Evolutionary conservation across 139 green algal species (phyloP).

Genomic region (Bryopsis sp.): DNA sequence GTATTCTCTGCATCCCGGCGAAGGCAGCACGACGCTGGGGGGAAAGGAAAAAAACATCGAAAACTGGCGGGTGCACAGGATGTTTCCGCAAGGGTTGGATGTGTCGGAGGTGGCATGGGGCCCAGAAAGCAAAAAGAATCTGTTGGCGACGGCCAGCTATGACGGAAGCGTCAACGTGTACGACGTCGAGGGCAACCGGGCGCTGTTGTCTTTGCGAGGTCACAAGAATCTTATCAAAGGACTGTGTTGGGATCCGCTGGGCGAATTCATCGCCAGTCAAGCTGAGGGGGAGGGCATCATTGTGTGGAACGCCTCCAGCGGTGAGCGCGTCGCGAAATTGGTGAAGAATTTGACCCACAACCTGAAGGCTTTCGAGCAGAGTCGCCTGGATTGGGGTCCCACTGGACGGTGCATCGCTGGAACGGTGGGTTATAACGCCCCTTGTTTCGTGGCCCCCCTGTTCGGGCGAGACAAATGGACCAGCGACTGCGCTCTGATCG

Average conservation of each 20-base stretch:
- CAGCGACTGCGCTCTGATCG: slow-evolving; percentile 11
- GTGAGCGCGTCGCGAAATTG: slow-evolving; percentile 38
- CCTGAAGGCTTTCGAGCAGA: slow-evolving; percentile 33
- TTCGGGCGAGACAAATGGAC: background rate
- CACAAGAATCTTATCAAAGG: slow-evolving; percentile 89
- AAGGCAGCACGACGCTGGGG: background rate
- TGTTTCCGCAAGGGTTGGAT: background rate
- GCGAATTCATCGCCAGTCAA: slow-evolving; percentile 74
- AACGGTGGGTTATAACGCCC: background rate
- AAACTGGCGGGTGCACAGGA: background rate
- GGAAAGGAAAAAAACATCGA: no score
- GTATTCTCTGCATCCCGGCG: background rate
- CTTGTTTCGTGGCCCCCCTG: background rate
- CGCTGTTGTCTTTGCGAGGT: slow-evolving; percentile 30
- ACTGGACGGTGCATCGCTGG: slow-evolving; percentile 17
- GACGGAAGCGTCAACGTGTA: background rate
- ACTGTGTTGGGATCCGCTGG: slow-evolving; percentile 91
- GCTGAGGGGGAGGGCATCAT: slow-evolving; percentile 68
- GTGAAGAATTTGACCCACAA: slow-evolving; percentile 37
- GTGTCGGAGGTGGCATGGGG: slow-evolving; percentile 13
- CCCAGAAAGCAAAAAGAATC: background rate
- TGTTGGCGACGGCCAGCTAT: background rate
- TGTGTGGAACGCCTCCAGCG: slow-evolving; percentile 70
- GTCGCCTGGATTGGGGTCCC: slow-evolving; percentile 36
- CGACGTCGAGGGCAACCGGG: background rate